Base-by-base conservation (phyloP, 129 eudicot genomes). In the Apium graveolens region DNA sequence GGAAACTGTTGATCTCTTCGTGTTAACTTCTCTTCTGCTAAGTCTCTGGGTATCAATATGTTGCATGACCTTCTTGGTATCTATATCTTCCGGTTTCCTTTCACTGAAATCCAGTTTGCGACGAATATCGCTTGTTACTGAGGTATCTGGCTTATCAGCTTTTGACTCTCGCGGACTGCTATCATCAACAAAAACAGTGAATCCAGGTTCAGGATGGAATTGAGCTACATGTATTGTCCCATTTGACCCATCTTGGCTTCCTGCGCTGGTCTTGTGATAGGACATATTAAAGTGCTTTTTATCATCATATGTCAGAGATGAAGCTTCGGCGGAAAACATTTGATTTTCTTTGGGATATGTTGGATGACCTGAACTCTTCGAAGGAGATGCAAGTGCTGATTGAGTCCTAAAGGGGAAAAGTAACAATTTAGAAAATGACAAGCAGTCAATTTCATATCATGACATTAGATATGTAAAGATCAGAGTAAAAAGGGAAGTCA, bases 121-220 rank as follows among this genome's bases (percentile, higher is more conserved):
- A 74, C 68, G 45, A 77, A 78, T 89, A 72, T 85, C 84, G 60
- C 76, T 75, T 74, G 80, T 71, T 63, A 82, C 74, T 1, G 80
- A 79, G 43, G 80, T 39, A 66, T 78, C 79, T 78, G 72, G 82
- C 29, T 78, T 76, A 62, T 74, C 76, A n/a, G 66, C 81, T 75
- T 82, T 85, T 18, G 83, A 82, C 49, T 93, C 85, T 11, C 73
- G 83, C 45, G 75, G 74, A 81, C 83, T 84, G 72, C 78, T 79
- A 81, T 86, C 97, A 60, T 90, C 89, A 27, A 90, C 81, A 74
- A 93, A 86, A 85, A 72, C 79, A 42, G 98, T 87, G 73, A 86
- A 94, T 70, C 92, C 96, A 81, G 96, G 92, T 80, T 88, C 92
- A 73, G 85, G 96, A 75, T 83, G 90, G 70, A 90, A 82, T 74